Percentiles rank a stretch among this genome's conserved stretches.
Evolutionary conservation across 1,284 basidiomycete genomes (phyloP).

Genomic region (Anthracocystis walkeri): DNA sequence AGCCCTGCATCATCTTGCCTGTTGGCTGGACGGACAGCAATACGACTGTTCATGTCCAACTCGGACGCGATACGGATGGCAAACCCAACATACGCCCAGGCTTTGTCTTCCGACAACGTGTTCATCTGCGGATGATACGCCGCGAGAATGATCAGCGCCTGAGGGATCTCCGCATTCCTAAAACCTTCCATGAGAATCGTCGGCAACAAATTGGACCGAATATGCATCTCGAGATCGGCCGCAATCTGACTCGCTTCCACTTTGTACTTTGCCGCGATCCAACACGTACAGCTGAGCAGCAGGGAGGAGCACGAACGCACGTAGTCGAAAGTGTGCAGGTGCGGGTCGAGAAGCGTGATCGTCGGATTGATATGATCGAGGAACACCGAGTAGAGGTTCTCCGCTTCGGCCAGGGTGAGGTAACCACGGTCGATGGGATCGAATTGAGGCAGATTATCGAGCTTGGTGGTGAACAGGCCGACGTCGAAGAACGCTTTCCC

Average conservation of each 20-base stretch:
- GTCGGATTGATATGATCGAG: constrained; percentile 51
- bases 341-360: constrained; percentile 55
- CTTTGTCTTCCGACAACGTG: constrained; percentile 46
- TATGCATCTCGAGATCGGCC: constrained; percentile 41
- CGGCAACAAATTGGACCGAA: constrained; percentile 34
- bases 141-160: constrained; percentile 44
- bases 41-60: constrained; percentile 53
- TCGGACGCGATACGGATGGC: constrained; percentile 55
- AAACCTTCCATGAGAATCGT: constrained; percentile 51
- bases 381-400: constrained; percentile 40
- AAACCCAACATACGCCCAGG: constrained; percentile 53
- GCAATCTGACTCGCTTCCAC: constrained; percentile 41
- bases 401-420: constrained; percentile 40
- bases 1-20: constrained; percentile 33
- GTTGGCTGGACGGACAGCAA: constrained; percentile 21
- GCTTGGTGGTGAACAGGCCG: constrained; percentile 47
- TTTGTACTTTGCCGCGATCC: constrained; percentile 49
- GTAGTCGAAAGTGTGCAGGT: constrained; percentile 53
- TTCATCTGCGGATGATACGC: constrained; percentile 53
- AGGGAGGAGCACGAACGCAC: constrained; percentile 47
- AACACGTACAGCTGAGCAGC: constrained; percentile 46
- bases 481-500: constrained; percentile 51
- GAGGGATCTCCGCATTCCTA: constrained; percentile 48
- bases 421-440: constrained; percentile 50
- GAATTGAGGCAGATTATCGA: constrained; percentile 42